Conservation (phyloP, 2,329 filamentous ascomycete species). For the Diaporthe australafricana region DNA sequence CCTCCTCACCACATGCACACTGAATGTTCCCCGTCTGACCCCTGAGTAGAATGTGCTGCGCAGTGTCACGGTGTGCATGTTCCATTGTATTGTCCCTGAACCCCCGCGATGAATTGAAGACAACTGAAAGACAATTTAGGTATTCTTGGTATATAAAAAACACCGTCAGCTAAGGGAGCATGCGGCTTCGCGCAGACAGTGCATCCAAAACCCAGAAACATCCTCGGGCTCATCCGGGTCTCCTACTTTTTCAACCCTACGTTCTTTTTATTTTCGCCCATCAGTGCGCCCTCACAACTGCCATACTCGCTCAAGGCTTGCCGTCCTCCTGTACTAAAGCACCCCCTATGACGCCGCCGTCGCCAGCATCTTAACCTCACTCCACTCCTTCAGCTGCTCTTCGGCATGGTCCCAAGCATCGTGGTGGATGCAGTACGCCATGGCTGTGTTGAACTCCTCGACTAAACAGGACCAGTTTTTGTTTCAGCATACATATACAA, state of each 20-base stretch:
- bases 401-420: conserved; percentile 32
- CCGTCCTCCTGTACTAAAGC: neutral
- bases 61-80: too few species aligned
- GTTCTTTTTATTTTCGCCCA: neutral
- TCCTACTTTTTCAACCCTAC: neutral
- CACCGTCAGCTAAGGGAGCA: neutral
- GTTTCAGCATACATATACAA: neutral
- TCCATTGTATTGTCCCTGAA: neutral
- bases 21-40: too few species aligned
- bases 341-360: conserved; percentile 2
- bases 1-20: too few species aligned
- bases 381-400: conserved; percentile 28
- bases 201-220: too few species aligned
- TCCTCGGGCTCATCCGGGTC: too few species aligned
- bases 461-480: neutral
- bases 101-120: too few species aligned
- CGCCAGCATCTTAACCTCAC: neutral
- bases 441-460: conserved; percentile 22
- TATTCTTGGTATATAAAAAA: neutral
- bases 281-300: too few species aligned
- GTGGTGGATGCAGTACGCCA: conserved; percentile 29
- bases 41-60: too few species aligned
- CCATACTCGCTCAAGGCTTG: neutral
- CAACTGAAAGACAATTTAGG: neutral
- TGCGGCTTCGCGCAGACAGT: neutral